Conservation (phyloP, 1,139 yeast genomes). For the Saccharomyces hybrid region DNA sequence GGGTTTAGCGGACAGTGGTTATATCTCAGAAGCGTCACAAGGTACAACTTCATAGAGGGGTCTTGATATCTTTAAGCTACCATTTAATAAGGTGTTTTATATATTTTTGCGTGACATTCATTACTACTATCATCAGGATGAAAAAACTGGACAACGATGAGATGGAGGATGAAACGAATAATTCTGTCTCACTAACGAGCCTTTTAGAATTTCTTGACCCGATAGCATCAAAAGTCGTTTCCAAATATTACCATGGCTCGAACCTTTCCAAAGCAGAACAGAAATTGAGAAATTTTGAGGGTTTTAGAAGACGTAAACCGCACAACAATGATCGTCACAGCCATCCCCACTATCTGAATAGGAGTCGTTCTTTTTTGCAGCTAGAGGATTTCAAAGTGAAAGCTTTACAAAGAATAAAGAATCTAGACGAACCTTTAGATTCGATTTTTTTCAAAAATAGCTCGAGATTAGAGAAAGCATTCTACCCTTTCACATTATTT, state of each 20-base stretch:
- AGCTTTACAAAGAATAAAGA: slow-evolving; percentile 15
- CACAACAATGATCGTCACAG: slow-evolving; percentile 2
- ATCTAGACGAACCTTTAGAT: slow-evolving; percentile 20
- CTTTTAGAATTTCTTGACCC: slow-evolving; percentile 7
- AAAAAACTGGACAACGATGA: slow-evolving; percentile 1
- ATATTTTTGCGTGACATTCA: background rate
- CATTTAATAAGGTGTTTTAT: background rate
- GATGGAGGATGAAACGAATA: background rate
- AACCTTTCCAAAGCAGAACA: slow-evolving; percentile 15
- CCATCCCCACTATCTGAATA: background rate
- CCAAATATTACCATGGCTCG: background rate
- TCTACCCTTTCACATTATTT: slow-evolving; percentile 68
- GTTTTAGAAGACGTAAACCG: slow-evolving; percentile 5
- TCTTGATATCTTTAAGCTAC: background rate
- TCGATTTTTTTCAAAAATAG: slow-evolving; percentile 34
- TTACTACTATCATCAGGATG: background rate
- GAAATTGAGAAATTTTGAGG: slow-evolving; percentile 11
- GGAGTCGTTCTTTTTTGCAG: slow-evolving; percentile 9
- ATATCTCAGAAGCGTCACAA: background rate
- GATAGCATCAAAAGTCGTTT: slow-evolving; percentile 3
- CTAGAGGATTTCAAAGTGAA: slow-evolving; percentile 17
- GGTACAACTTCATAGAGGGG: background rate
- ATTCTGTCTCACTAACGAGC: background rate
- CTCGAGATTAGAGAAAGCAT: slow-evolving; percentile 69
- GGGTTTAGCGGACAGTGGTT: background rate